Base-by-base conservation (phyloP, 148 eudicot species). In the Heliamphora exappendiculata region DNA sequence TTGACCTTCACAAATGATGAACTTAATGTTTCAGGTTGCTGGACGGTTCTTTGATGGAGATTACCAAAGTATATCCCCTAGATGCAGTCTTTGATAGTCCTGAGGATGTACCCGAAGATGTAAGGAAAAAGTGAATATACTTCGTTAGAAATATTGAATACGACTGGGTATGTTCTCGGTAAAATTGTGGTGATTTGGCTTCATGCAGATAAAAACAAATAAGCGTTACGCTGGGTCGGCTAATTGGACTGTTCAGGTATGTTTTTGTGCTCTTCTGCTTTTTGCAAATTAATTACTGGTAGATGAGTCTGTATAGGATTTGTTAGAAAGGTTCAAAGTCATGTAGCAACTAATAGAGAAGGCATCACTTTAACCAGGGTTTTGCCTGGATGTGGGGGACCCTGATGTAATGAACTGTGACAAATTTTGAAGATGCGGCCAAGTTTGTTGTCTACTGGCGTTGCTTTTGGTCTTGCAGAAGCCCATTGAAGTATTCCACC, bases 31-130 rank as follows among this genome's bases (percentile, higher is more conserved):
- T 81, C 84, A 94, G 98, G 79, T 79, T 94, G 82, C 95, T 97
- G 50, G 95, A 94, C 84, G 98, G 98, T 70, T 91, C 97, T 68
- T 81, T 94, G 78, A 94, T 94, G 98, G 90, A 91, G 83, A 94
- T 94, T 70, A 83, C 92, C 58, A 94, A 94, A 83, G 82, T 94
- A 17, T 94, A 94, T 79, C 91, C 97, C 47, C 81, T 94, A 53
- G 98, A 94, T 83, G 98, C 98, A 41, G 91, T 94, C 73, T 94
- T 81, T 84, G 98, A 94, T 83, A 86, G 59, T 59, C 91, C 77
- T 53, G 98, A 94, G 76, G 98, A 92, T 82, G 97, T 94, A 79
- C 98, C 98, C 71, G 98, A 94, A 83, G 97, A 94, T 83, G 98
- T 92, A 91, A 86, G 76, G 80, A 69, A 33, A 19, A 47, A 42